phyloP scores from a whole-genome alignment of 2,329 filamentous ascomycete genomes.

The Scortechinia acanthostroma region DNA sequence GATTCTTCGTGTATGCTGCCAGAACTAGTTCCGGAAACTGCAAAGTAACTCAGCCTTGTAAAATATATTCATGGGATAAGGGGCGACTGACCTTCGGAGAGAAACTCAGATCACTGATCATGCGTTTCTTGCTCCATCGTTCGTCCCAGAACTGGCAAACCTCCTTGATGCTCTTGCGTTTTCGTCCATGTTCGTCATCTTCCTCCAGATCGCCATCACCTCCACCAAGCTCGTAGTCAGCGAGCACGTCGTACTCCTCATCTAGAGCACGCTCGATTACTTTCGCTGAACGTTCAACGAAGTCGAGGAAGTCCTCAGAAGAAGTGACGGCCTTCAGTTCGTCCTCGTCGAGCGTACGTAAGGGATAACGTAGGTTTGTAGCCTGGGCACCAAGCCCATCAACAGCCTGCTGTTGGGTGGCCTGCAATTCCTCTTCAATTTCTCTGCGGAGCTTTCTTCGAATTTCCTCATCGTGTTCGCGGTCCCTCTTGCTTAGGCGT shows the following conservation, averaged over 20 bases:
- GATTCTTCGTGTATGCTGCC: constrained; percentile 95
- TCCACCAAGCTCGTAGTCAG: constrained; percentile 82
- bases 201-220: constrained; percentile 75
- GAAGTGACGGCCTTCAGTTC: constrained; percentile 85
- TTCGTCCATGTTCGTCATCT: constrained; percentile 65
- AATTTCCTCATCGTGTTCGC: constrained; percentile 82
- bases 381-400: constrained; percentile 26
- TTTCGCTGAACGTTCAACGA: constrained; percentile 91
- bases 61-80: not conserved
- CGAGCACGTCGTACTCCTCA: constrained; percentile 90
- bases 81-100: constrained; percentile 53
- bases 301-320: constrained; percentile 88
- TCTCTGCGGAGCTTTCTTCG: constrained; percentile 77
- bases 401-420: constrained; percentile 52
- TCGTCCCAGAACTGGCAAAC: constrained; percentile 90
- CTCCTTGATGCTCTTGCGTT: constrained; percentile 76
- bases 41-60: not conserved
- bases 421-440: constrained; percentile 84
- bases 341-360: constrained; percentile 72
- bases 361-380: constrained; percentile 46
- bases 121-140: constrained; percentile 92
- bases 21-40: constrained; percentile 86
- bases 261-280: constrained; percentile 93
- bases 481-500: constrained; percentile 70
- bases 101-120: constrained; percentile 92